A percentile compares a stretch with the other conserved stretches of the same genome.
Conservation (phyloP, 75 land plant species). For the Isoetes taiwanensis region DNA sequence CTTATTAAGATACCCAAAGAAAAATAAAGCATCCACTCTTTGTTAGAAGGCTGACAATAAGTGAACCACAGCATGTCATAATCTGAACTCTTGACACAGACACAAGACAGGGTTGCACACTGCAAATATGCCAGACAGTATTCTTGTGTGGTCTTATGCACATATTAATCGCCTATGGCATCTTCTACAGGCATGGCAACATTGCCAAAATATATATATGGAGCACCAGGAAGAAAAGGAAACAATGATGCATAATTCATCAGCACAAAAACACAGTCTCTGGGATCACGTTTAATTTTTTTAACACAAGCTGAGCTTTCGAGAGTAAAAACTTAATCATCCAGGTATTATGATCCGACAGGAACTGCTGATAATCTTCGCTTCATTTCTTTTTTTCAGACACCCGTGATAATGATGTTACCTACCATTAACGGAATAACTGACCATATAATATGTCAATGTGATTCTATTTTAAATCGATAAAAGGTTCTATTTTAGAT, state of each 20-base stretch:
- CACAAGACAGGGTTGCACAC: background rate
- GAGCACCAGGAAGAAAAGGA: background rate
- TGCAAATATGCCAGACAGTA: too few relatives aligned
- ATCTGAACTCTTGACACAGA: background rate
- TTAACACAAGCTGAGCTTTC: too few relatives aligned
- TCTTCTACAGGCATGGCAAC: background rate
- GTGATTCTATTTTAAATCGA: background rate
- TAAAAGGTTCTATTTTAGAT: background rate
- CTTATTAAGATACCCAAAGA: slow-evolving; percentile 4
- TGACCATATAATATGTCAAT: background rate
- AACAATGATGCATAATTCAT: too few relatives aligned
- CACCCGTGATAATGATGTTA: too few relatives aligned
- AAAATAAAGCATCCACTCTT: slow-evolving; percentile 12
- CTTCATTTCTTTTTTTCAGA: too few relatives aligned
- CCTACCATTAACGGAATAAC: background rate
- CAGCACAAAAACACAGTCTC: too few relatives aligned
- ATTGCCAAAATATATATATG: background rate
- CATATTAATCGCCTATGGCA: background rate
- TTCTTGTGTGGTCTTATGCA: too few relatives aligned
- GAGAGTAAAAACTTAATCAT: too few relatives aligned
- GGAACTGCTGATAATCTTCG: too few relatives aligned
- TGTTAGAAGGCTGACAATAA: slow-evolving; percentile 11
- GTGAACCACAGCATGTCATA: background rate
- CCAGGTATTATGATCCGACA: too few relatives aligned
- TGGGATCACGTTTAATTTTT: too few relatives aligned